Base-by-base conservation (phyloP, 495 filamentous ascomycete genomes). In the Penicillium bialowiezense region DNA sequence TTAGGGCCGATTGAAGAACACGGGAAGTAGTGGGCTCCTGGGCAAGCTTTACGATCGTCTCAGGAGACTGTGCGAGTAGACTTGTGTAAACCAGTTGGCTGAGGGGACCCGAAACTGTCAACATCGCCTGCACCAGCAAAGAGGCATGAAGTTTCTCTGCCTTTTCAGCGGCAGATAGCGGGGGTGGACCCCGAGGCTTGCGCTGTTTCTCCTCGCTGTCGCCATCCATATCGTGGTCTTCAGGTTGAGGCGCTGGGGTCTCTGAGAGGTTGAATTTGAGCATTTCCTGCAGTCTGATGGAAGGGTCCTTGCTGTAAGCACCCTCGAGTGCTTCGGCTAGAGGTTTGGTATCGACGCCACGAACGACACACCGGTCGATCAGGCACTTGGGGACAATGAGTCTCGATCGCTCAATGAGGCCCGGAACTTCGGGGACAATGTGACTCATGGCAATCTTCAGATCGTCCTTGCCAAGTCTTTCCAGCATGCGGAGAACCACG, bases 391-490 rank as follows among this genome's bases (percentile, higher is more conserved):
- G 76, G 10, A 96, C 83, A 45, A 84, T 81, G 45, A 88, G 86
- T 33, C 91, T 80, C 13, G 82, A 83, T 37, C 86, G 78, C 41
- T 89, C 79, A 29, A 96, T 73, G 17, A 97, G 75, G 21, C 74
- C 75, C 1, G 78, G 68, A 20, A 96, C 75, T 40, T 87, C 79
- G 7, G 90, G 86, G 9, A 84, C 62, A 21, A 91, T 84, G 36
- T 81, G 69, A 18, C 83, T 72, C 41, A 88, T 73, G 0, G 85
- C 87, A 34, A 80, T 78, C 44, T 83, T 71, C 19, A 98, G 72
- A 58, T 95, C 89, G 45, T 95, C 88, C 58, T 88, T 89, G 59
- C 84, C 83, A 17, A 97, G 77, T 56, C 91, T 76, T 59, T 92
- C 89, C 32, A 98, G 70, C 3, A 91, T 80, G 32, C 79, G 78